Evolutionary conservation across 2,329 filamentous ascomycete genomes (phyloP).

Genomic region (Mollisiaceae sp.): DNA sequence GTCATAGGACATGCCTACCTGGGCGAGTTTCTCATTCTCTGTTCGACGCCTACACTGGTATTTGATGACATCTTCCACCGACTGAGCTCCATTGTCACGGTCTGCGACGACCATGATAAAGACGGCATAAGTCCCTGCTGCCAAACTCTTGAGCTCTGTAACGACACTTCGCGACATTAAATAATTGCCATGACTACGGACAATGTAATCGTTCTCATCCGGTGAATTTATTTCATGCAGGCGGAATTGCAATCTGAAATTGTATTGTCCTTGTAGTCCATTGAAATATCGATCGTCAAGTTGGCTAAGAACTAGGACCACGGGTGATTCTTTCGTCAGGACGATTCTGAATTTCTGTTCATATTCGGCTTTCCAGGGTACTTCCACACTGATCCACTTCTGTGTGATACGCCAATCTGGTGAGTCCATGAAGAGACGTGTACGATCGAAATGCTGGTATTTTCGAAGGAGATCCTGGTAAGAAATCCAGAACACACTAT

Average conservation of each 20-base stretch:
- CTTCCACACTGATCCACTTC: slow-evolving; percentile 65
- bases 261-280: slow-evolving; percentile 64
- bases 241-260: slow-evolving; percentile 52
- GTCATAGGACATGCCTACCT: slow-evolving; percentile 64
- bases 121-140: slow-evolving; percentile 61
- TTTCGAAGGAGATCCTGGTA: slow-evolving; percentile 67
- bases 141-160: slow-evolving; percentile 60
- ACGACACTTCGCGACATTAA: slow-evolving; percentile 63
- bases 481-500: slow-evolving; percentile 68
- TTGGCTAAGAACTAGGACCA: slow-evolving; percentile 65
- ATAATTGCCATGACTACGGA: slow-evolving; percentile 63
- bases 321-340: slow-evolving; percentile 59
- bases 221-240: slow-evolving; percentile 56
- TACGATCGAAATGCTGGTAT: slow-evolving; percentile 65
- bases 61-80: slow-evolving; percentile 62
- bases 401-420: slow-evolving; percentile 62
- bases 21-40: slow-evolving; percentile 63
- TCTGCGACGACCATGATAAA: slow-evolving; percentile 61
- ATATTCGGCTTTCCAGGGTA: slow-evolving; percentile 66
- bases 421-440: slow-evolving; percentile 61
- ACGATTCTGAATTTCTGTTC: slow-evolving; percentile 66
- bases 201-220: slow-evolving; percentile 62
- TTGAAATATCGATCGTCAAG: slow-evolving; percentile 67
- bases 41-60: slow-evolving; percentile 52
- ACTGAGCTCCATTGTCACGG: slow-evolving; percentile 49